Evolutionary conservation across 345 rosid species (phyloP).

Genomic region (Camelina hispida): DNA sequence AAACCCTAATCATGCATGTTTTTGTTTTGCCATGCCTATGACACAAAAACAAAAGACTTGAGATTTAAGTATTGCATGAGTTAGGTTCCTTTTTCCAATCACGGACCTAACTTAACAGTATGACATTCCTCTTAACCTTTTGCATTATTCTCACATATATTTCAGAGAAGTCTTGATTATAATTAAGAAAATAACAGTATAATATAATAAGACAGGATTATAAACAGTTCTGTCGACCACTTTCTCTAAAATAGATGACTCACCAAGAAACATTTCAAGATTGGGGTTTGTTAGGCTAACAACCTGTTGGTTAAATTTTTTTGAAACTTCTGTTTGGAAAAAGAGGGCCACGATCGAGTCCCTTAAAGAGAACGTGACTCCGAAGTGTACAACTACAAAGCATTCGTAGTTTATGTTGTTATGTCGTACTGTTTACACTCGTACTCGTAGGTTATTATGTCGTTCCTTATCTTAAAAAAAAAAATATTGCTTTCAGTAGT

Average conservation of each 20-base stretch:
- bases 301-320: slow-evolving; percentile 22
- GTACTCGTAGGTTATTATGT: not conserved
- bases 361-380: slow-evolving; percentile 24
- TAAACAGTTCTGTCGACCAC: slow-evolving; percentile 35
- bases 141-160: slow-evolving; percentile 18
- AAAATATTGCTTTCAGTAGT: not conserved
- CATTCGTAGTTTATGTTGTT: too few species aligned
- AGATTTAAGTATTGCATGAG: slow-evolving; percentile 44
- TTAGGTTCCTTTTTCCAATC: slow-evolving; percentile 43
- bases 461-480: not conserved
- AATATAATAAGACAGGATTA: slow-evolving; percentile 30
- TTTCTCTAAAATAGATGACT: slow-evolving; percentile 34
- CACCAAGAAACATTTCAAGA: slow-evolving; percentile 38
- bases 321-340: slow-evolving; percentile 12
- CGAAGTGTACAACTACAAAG: slow-evolving; percentile 5
- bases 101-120: slow-evolving; percentile 45
- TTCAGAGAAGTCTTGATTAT: not conserved
- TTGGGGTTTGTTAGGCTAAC: slow-evolving; percentile 41
- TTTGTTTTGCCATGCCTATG: slow-evolving; percentile 30
- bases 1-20: slow-evolving; percentile 37
- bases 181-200: not conserved
- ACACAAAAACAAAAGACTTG: slow-evolving; percentile 37
- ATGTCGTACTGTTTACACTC: not conserved
- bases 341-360: slow-evolving; percentile 17
- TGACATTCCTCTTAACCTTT: slow-evolving; percentile 43